A percentile compares a stretch with the other conserved stretches of the same genome.
Conservation (phyloP, 495 filamentous ascomycete species). For the Melanomma pulvis-pyrius region DNA sequence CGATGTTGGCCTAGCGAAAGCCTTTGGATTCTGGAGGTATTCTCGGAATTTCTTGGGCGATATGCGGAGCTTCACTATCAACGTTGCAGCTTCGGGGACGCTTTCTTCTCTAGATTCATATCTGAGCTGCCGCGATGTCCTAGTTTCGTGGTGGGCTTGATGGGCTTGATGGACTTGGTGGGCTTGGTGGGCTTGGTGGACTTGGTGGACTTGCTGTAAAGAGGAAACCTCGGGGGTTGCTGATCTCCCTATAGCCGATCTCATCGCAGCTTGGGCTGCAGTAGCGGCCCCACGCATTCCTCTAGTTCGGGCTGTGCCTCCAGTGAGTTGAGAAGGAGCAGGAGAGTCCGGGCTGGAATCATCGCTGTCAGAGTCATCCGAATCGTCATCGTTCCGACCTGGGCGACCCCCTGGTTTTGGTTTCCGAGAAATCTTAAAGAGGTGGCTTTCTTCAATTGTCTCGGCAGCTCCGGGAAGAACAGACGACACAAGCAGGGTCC, state of each 20-base stretch:
- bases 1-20: constrained; percentile 37
- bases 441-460: constrained; percentile 78
- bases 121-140: constrained; percentile 63
- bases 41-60: constrained; percentile 64
- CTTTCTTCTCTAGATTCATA: constrained; percentile 72
- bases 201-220: constrained; percentile 63
- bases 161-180: too few relatives aligned
- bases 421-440: constrained; percentile 71
- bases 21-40: constrained; percentile 55
- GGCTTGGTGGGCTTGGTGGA: too few relatives aligned
- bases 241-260: constrained; percentile 78
- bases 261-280: constrained; percentile 73
- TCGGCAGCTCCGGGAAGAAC: constrained; percentile 84
- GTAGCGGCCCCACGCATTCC: constrained; percentile 83
- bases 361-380: constrained; percentile 62
- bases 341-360: constrained; percentile 58
- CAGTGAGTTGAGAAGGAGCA: constrained; percentile 59
- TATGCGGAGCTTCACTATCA: constrained; percentile 75
- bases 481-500: constrained; percentile 86
- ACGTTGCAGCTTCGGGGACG: constrained; percentile 61
- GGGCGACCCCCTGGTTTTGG: constrained; percentile 61
- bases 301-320: constrained; percentile 82
- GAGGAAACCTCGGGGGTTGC: constrained; percentile 80
- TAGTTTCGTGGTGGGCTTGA: constrained; percentile 72
- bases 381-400: constrained; percentile 66